These are phyloP conservation scores for Colletotrichum gloeosporioides DNA, from an alignment of 2,329 filamentous ascomycete species.

Conservation along the genomic window DNA sequence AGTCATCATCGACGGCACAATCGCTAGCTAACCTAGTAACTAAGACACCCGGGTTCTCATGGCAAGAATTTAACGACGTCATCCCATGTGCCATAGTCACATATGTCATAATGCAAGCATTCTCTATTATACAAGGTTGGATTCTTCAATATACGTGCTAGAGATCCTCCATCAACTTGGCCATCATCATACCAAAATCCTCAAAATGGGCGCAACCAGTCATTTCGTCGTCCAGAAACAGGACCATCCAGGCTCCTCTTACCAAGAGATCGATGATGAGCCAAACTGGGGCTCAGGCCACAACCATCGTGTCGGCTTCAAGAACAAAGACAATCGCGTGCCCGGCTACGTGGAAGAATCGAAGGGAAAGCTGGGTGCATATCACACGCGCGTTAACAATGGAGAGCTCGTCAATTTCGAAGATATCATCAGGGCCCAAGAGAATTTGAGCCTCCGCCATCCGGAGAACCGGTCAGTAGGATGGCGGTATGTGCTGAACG, in stretches of 20 bases:
- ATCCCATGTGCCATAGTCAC: no score
- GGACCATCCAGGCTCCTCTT: conserved; percentile 41
- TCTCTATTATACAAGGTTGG: no score
- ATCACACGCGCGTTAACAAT: conserved; percentile 1
- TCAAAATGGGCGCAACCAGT: conserved; percentile 5
- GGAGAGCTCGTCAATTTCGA: conserved; percentile 43
- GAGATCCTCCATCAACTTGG: no score
- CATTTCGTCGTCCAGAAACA: conserved; percentile 6
- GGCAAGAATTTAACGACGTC: no score
- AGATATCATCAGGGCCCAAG: conserved; percentile 35
- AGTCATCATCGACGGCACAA: no score
- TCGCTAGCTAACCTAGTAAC: no score
- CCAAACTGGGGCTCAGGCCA: conserved; percentile 44
- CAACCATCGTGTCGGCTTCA: conserved; percentile 44
- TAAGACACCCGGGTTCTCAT: no score
- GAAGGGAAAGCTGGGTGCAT: background rate
- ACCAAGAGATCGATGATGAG: conserved; percentile 44
- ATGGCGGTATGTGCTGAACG: conserved; percentile 55
- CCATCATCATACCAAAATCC: background rate
- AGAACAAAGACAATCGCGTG: conserved; percentile 37
- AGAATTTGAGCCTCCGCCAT: conserved; percentile 48
- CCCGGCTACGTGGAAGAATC: conserved; percentile 33
- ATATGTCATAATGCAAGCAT: no score
- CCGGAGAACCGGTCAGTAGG: conserved; percentile 48
- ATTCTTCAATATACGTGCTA: no score